Base-by-base conservation (phyloP, 495 filamentous ascomycete species). In the Xylaria acuta region DNA sequence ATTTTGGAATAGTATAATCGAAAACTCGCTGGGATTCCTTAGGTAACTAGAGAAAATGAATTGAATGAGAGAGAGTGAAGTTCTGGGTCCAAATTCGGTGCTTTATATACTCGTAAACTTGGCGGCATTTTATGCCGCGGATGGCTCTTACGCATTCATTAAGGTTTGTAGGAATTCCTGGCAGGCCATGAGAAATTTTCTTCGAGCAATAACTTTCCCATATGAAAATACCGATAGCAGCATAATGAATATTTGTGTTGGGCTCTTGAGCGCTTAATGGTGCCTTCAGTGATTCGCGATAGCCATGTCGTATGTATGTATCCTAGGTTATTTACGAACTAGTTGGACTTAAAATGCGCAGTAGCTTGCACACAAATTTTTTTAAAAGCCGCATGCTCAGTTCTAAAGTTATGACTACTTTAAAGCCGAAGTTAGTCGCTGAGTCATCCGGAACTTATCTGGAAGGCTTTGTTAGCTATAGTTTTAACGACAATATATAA, bases 141-240 rank as follows among this genome's bases (percentile, higher is more conserved):
- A 63, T 63, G 59, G 27, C 56, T 59, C 56, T 58, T 58, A 34
- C 32, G 32, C 18, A 20, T 59, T 34, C 18, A 20, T 59, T 34
- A 14, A 59, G 22, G 14, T 59, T 59, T 25, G 7, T 14, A 12
- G 6, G 2, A 20, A 22, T 20, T n/a, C 12, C 32, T 38, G 22
- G 30, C 56, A 59, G 14, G 30, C 18, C 4, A 59, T 14, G 20
- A 22, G 2, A 27, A 9, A 11, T 1, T 27, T 53, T 8, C 49
- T 22, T 27, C 49, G 11, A 53, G 11, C n/a, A 27, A 1, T 3
- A 53, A 53, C 49, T 27, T 27, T 27, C 14, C 2, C 2, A 27
- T 8, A 7, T 12, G 22, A 53, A 12, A 22, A 22, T n/a, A 27
- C 49, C 49, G 49, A 53, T 53, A 27, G 20, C 8, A 45, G 41